Evolutionary conservation across 495 filamentous ascomycete genomes (phyloP).

Genomic region (Penicillium daleae): DNA sequence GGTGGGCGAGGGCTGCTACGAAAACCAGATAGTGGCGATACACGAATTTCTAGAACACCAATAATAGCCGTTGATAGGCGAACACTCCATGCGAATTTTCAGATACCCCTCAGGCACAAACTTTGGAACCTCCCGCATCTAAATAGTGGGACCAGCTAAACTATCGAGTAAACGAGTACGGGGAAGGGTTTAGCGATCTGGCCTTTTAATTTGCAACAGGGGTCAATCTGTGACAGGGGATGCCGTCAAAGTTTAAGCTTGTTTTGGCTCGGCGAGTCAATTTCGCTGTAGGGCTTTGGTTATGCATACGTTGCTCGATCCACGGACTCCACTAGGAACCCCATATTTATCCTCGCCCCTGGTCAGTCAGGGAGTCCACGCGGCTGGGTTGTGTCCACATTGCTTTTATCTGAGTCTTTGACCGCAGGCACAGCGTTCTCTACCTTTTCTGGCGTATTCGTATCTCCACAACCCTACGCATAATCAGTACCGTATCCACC

Average conservation of each 20-base stretch:
- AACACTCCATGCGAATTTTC: background rate
- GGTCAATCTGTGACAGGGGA: background rate
- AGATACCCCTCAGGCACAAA: background rate
- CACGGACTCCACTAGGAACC: background rate
- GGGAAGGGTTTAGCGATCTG: slow-evolving; percentile 5
- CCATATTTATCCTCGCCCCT: background rate
- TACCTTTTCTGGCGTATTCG: background rate
- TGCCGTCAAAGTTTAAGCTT: slow-evolving; percentile 3
- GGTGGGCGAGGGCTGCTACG: background rate
- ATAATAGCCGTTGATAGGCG: background rate
- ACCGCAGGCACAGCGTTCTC: background rate
- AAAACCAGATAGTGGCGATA: background rate
- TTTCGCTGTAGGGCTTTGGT: background rate
- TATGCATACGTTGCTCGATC: background rate
- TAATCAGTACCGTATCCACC: slow-evolving; percentile 2
- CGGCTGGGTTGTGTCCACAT: background rate
- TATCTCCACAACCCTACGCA: slow-evolving; percentile 1
- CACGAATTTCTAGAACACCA: background rate
- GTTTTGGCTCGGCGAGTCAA: slow-evolving; percentile 4
- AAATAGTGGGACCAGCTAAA: background rate
- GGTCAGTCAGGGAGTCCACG: background rate
- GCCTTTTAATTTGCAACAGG: slow-evolving; percentile 5
- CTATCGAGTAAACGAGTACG: background rate
- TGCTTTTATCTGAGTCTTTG: slow-evolving; percentile 1
- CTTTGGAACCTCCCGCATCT: background rate